Percentiles rank a stretch among this genome's conserved stretches.
Conservation (phyloP, 805 yeast genomes). For the Candida dajiaensis region DNA sequence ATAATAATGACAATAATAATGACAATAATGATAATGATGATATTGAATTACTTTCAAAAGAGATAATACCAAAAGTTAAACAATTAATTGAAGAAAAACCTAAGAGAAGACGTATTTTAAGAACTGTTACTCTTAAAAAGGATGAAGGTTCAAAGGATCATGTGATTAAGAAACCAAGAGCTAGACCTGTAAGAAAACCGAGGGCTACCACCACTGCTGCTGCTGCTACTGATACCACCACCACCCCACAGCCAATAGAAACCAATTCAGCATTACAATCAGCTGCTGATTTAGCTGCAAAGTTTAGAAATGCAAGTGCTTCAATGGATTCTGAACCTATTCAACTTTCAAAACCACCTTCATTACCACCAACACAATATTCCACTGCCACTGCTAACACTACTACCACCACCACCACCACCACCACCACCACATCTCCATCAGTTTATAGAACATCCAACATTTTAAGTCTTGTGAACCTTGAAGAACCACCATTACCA, state of each 20-base stretch:
- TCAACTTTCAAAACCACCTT: background rate
- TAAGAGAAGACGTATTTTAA: background rate
- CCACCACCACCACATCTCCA: background rate
- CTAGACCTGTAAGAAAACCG: background rate
- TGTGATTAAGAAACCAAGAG: background rate
- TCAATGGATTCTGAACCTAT: background rate
- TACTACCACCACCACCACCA: background rate
- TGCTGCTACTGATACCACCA: background rate
- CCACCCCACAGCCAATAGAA: background rate
- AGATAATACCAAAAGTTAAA: background rate
- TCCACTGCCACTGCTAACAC: background rate
- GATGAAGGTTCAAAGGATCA: background rate
- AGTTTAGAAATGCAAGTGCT: background rate
- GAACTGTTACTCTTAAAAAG: too few relatives aligned
- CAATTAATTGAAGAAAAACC: background rate
- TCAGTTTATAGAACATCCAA: slow-evolving; percentile 4
- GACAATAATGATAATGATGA: background rate
- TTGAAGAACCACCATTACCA: background rate
- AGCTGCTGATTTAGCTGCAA: background rate
- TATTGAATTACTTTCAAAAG: background rate
- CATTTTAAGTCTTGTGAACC: slow-evolving; percentile 7
- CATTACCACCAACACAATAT: background rate
- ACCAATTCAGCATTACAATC: background rate
- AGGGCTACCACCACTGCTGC: background rate
- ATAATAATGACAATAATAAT: too few relatives aligned